A percentile compares a stretch with the other conserved stretches of the same genome.
Conservation (phyloP, 2,329 filamentous ascomycete species). For the Penicillium sp. region DNA sequence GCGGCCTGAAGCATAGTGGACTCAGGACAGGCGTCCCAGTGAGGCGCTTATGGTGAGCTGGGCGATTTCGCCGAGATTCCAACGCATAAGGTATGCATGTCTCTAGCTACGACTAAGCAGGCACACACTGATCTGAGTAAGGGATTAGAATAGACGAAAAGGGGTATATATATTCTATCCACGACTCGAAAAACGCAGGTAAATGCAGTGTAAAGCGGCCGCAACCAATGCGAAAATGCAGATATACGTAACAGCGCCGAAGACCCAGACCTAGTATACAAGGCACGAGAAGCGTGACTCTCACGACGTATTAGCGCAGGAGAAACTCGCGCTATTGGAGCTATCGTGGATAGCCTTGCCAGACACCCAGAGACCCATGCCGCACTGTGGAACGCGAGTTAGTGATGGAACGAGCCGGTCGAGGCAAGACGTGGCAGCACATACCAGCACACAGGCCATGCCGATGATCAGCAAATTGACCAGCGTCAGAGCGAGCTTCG, state of each 20-base stretch:
- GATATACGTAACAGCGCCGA: neutral
- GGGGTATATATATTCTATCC: too few relatives aligned
- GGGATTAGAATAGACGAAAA: too few relatives aligned
- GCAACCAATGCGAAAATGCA: too few relatives aligned
- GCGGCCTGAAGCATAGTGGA: too few relatives aligned
- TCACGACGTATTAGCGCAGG: slow-evolving; percentile 32
- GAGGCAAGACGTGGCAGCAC: slow-evolving; percentile 4
- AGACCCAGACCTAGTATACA: neutral
- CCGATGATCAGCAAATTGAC: slow-evolving; percentile 27
- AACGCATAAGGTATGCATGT: too few relatives aligned
- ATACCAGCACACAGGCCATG: slow-evolving; percentile 25
- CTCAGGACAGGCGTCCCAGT: too few relatives aligned
- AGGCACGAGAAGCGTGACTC: neutral
- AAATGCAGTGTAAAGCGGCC: too few relatives aligned
- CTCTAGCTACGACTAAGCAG: too few relatives aligned
- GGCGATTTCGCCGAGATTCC: too few relatives aligned
- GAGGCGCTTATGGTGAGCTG: too few relatives aligned
- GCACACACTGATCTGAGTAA: too few relatives aligned
- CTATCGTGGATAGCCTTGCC: slow-evolving; percentile 37
- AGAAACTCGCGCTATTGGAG: slow-evolving; percentile 32
- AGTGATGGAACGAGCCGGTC: neutral
- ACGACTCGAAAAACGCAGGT: too few relatives aligned
- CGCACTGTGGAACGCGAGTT: slow-evolving; percentile 22
- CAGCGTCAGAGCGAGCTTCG: slow-evolving; percentile 29
- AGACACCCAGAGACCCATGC: slow-evolving; percentile 36